A percentile compares a stretch with the other conserved stretches of the same genome.
Evolutionary conservation across 1,284 basidiomycete species (phyloP).

Genomic region (Marasmius sp.): DNA sequence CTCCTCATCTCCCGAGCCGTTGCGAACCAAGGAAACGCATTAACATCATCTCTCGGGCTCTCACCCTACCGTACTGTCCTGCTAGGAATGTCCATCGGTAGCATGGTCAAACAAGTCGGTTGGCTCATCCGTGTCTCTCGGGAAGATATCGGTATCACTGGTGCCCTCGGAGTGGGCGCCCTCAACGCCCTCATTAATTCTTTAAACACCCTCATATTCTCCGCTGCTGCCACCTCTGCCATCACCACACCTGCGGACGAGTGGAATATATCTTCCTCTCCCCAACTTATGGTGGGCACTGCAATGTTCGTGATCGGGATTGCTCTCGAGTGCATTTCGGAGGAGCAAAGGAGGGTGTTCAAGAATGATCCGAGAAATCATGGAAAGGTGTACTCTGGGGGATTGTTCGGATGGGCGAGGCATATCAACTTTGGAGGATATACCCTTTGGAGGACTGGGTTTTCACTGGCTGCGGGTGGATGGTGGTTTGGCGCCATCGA

Average conservation of each 20-base stretch:
- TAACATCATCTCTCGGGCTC: constrained; percentile 1
- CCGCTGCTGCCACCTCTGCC: constrained; percentile 4
- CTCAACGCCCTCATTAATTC: background rate
- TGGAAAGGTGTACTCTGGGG: constrained; percentile 20
- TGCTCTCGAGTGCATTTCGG: constrained; percentile 17
- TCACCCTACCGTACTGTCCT: constrained; percentile 9
- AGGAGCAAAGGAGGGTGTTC: constrained; percentile 18
- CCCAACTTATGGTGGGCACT: constrained; percentile 1
- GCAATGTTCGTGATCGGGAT: constrained; percentile 19
- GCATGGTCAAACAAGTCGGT: constrained; percentile 5
- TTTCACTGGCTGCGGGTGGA: constrained; percentile 15
- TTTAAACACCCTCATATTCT: constrained; percentile 2
- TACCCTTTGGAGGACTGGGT: constrained; percentile 20
- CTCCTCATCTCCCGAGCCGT: background rate
- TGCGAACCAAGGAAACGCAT: background rate
- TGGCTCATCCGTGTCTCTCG: constrained; percentile 3
- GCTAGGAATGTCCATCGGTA: constrained; percentile 3
- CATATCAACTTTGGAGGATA: constrained; percentile 24
- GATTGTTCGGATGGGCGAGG: constrained; percentile 16
- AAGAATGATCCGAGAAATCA: constrained; percentile 21
- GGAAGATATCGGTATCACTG: background rate
- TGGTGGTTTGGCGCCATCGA: constrained; percentile 2
- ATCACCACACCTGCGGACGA: background rate
- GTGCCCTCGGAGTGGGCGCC: background rate
- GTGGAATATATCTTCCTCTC: background rate